A percentile compares a stretch with the other conserved stretches of the same genome.
phyloP scores from a whole-genome alignment of 805 yeast genomes.

The Zygoascus flipseniorum region DNA sequence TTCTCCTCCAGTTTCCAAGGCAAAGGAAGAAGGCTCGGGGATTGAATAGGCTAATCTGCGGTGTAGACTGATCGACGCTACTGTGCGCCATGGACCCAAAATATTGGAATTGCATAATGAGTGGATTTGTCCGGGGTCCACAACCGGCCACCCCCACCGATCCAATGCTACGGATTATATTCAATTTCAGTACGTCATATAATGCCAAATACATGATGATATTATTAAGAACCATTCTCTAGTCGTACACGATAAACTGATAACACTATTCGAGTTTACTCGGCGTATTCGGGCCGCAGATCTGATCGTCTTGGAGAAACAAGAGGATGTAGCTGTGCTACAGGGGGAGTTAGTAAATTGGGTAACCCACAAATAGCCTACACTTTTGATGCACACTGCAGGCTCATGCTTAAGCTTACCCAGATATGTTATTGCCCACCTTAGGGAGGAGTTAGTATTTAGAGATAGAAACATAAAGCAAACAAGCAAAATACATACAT shows the following conservation, averaged over 20 bases:
- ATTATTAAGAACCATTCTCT: too few relatives aligned
- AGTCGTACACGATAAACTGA: too few relatives aligned
- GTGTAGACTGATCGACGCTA: neutral
- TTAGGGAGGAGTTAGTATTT: neutral
- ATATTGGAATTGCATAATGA: too few relatives aligned
- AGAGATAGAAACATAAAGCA: neutral
- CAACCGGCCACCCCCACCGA: neutral
- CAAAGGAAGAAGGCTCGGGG: conserved; percentile 22
- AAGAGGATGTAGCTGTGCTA: conserved; percentile 73
- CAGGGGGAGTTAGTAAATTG: neutral
- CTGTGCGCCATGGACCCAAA: too few relatives aligned
- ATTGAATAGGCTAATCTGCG: neutral
- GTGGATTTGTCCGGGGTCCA: neutral
- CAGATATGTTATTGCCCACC: conserved; percentile 84
- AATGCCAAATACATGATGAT: too few relatives aligned
- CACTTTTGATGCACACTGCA: neutral
- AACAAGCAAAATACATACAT: conserved; percentile 33
- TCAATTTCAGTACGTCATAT: too few relatives aligned
- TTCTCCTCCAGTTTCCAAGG: conserved; percentile 12
- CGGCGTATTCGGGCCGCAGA: conserved; percentile 69
- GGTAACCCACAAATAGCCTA: neutral
- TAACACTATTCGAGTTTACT: conserved; percentile 12
- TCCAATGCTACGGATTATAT: too few relatives aligned
- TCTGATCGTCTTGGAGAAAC: conserved; percentile 88
- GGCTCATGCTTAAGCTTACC: neutral